These are phyloP conservation scores for Chaetomiaceae sp. DNA, from an alignment of 2,329 filamentous ascomycete genomes.

Conservation along the genomic window DNA sequence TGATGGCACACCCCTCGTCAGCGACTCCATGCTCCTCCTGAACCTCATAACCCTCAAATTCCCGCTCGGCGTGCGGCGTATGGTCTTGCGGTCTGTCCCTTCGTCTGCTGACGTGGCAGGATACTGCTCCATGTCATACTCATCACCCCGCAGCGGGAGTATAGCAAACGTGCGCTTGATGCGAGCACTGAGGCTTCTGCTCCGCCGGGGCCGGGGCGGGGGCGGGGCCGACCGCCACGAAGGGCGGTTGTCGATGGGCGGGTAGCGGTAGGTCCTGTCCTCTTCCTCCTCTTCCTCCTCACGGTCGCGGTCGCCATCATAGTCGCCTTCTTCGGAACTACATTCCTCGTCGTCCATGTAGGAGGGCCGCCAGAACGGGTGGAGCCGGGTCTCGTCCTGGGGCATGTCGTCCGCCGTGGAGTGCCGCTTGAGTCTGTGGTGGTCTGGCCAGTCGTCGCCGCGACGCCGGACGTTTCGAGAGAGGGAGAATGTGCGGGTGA, in stretches of 20 bases:
- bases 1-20: conserved; percentile 25
- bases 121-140: conserved; percentile 28
- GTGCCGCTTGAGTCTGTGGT: conserved; percentile 33
- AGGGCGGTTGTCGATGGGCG: conserved; percentile 44
- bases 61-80: conserved; percentile 55
- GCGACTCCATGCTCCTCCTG: conserved; percentile 44
- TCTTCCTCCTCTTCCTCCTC: conserved; percentile 29
- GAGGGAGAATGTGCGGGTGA: conserved; percentile 52
- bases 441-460: conserved; percentile 25
- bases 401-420: conserved; percentile 43
- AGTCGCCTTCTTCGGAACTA: conserved; percentile 19
- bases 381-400: conserved; percentile 50
- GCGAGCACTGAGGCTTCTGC: conserved; percentile 46
- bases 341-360: conserved; percentile 36
- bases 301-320: conserved; percentile 32
- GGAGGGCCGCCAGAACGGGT: conserved; percentile 59
- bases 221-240: conserved; percentile 27
- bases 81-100: conserved; percentile 48
- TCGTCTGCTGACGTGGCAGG: conserved; percentile 25
- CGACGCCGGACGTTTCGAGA: conserved; percentile 38
- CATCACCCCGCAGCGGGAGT: conserved; percentile 46
- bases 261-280: conserved; percentile 43
- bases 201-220: conserved; percentile 28
- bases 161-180: conserved; percentile 59
- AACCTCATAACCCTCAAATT: conserved; percentile 56